These are phyloP conservation scores for Erodium texanum DNA, from an alignment of 441 rosid species.

Conservation along the genomic window DNA sequence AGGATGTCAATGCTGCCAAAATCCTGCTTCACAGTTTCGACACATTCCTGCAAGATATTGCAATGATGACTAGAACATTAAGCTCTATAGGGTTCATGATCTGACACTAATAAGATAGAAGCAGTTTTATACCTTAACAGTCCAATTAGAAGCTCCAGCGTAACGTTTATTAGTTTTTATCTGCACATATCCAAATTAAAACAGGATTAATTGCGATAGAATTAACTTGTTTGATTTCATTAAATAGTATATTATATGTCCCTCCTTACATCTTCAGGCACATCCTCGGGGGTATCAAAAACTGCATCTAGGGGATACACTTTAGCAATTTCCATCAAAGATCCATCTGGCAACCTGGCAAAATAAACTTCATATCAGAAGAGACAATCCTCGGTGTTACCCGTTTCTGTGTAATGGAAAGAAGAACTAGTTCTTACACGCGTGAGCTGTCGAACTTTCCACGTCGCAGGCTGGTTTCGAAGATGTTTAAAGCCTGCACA, in stretches of 20 bases:
- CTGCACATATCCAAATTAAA: constrained; percentile 34
- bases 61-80: not conserved
- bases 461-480: constrained; percentile 66
- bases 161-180: constrained; percentile 74
- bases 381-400: constrained; percentile 13
- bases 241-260: not conserved
- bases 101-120: not conserved
- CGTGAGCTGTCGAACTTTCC: constrained; percentile 77
- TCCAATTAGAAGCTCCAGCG: constrained; percentile 81
- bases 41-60: constrained; percentile 54
- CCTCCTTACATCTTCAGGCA: constrained; percentile 82
- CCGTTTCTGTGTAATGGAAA: constrained; percentile 10
- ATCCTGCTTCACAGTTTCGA: constrained; percentile 74
- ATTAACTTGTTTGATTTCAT: not conserved
- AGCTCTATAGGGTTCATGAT: constrained; percentile 1
- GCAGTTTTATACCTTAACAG: constrained; percentile 54
- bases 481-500: constrained; percentile 67
- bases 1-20: constrained; percentile 89
- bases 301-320: constrained; percentile 91
- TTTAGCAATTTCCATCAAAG: constrained; percentile 82
- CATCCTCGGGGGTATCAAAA: constrained; percentile 66
- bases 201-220: not conserved
- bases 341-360: constrained; percentile 82
- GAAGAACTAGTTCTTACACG: constrained; percentile 35
- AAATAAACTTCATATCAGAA: constrained; percentile 14